These are phyloP conservation scores for Talaromyces adpressus DNA, from an alignment of 495 filamentous ascomycete genomes.

Conservation along the genomic window DNA sequence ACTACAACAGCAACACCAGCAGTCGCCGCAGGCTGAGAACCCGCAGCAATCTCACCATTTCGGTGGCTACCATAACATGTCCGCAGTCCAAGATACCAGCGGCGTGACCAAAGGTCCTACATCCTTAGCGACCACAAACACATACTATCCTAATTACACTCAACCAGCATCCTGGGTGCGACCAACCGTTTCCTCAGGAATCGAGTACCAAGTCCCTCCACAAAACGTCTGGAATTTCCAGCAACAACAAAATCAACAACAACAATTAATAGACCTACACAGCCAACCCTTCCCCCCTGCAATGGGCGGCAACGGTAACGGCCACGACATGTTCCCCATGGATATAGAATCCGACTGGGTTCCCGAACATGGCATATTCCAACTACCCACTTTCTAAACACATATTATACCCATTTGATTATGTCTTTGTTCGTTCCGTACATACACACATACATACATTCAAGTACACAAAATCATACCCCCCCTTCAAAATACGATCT, in stretches of 20 bases:
- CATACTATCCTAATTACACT: not conserved
- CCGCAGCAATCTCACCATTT: not conserved
- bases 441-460: not conserved
- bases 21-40: not conserved
- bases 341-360: slow-evolving; percentile 9
- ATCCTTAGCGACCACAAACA: not conserved
- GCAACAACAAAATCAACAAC: not conserved
- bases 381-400: slow-evolving; percentile 2
- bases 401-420: not conserved
- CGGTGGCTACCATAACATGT: not conserved
- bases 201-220: not conserved
- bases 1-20: not conserved
- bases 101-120: not conserved
- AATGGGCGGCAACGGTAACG: not conserved
- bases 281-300: not conserved
- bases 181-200: not conserved
- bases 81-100: not conserved
- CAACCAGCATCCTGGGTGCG: not conserved
- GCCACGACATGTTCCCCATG: not conserved
- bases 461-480: not conserved
- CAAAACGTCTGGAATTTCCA: slow-evolving; percentile 5
- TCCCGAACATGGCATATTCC: slow-evolving; percentile 6
- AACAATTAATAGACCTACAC: not conserved
- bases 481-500: too few species aligned
- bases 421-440: not conserved